These are phyloP conservation scores for Irpex rosettiformis DNA, from an alignment of 1,284 basidiomycete species.

Conservation along the genomic window DNA sequence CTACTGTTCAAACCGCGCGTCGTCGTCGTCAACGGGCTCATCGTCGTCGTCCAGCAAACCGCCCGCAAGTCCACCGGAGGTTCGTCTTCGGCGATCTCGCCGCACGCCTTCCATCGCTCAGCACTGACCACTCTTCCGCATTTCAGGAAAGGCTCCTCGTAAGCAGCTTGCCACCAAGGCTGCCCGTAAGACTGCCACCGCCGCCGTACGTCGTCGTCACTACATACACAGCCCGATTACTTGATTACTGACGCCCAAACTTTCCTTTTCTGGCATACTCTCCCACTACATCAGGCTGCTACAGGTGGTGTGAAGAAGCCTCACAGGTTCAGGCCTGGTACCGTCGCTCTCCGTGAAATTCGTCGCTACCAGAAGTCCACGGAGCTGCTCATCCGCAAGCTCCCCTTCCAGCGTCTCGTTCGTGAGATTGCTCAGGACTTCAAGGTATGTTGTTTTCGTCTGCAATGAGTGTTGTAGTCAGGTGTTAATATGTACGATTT, in stretches of 20 bases:
- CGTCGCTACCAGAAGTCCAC: slow-evolving; percentile 97
- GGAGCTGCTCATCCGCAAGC: slow-evolving; percentile 93
- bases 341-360: slow-evolving; percentile 97
- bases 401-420: slow-evolving; percentile 93
- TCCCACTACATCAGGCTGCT: slow-evolving; percentile 46
- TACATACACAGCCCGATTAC: slow-evolving; percentile 10
- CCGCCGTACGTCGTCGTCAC: slow-evolving; percentile 49
- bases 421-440: slow-evolving; percentile 97
- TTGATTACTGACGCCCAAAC: slow-evolving; percentile 18
- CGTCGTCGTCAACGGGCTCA: slow-evolving; percentile 28
- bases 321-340: slow-evolving; percentile 96
- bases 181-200: slow-evolving; percentile 73
- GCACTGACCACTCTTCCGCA: slow-evolving; percentile 17
- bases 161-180: slow-evolving; percentile 93
- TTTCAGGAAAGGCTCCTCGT: slow-evolving; percentile 76
- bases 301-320: slow-evolving; percentile 98
- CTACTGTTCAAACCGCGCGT: slow-evolving; percentile 16
- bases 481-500: slow-evolving; percentile 4
- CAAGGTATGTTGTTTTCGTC: slow-evolving; percentile 61
- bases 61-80: slow-evolving; percentile 83
- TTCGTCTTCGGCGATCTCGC: slow-evolving; percentile 30
- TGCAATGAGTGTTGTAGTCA: slow-evolving; percentile 2
- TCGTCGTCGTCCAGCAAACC: slow-evolving; percentile 57
- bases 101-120: slow-evolving; percentile 16
- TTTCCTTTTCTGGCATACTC: slow-evolving; percentile 6